Percentiles rank a stretch among this genome's conserved stretches.
phyloP scores from a whole-genome alignment of 345 rosid species.

The Schrenkiella parvula region DNA sequence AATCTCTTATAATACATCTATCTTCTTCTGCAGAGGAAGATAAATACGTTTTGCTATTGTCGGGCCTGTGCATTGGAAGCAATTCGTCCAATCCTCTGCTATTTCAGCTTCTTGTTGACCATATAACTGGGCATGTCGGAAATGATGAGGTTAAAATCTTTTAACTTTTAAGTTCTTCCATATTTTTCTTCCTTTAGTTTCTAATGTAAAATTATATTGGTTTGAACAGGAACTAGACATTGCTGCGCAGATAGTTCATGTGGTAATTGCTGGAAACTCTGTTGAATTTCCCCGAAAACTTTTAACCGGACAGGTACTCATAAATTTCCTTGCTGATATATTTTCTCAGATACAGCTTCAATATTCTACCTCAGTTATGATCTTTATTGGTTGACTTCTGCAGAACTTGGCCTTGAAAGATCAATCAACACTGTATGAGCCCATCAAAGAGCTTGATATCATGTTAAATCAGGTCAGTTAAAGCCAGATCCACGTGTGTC shows the following conservation, averaged over 20 bases:
- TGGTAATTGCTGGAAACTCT: constrained; percentile 89
- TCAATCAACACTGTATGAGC: constrained; percentile 71
- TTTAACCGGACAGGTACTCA: constrained; percentile 68
- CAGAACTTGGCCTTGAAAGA: constrained; percentile 84
- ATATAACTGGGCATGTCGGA: constrained; percentile 87
- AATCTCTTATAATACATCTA: constrained; percentile 20
- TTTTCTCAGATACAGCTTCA: not conserved
- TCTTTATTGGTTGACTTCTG: constrained; percentile 24
- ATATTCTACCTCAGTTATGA: not conserved
- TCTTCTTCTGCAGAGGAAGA: constrained; percentile 60
- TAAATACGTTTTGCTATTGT: constrained; percentile 74
- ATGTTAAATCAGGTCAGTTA: constrained; percentile 70
- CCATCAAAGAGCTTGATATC: constrained; percentile 81
- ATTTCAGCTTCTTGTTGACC: constrained; percentile 94
- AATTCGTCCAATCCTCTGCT: constrained; percentile 70
- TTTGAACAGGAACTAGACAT: constrained; percentile 60
- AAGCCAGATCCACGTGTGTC: not conserved
- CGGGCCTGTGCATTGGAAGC: constrained; percentile 78
- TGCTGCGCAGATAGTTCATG: constrained; percentile 83
- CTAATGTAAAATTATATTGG: constrained; percentile 4
- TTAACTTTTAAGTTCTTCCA: constrained; percentile 11
- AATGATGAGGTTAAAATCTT: constrained; percentile 66
- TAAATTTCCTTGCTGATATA: not conserved
- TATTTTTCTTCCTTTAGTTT: not conserved
- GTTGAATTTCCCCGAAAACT: constrained; percentile 72